Evolutionary conservation across 441 rosid species (phyloP).

Genomic region (Populus hybrid): DNA sequence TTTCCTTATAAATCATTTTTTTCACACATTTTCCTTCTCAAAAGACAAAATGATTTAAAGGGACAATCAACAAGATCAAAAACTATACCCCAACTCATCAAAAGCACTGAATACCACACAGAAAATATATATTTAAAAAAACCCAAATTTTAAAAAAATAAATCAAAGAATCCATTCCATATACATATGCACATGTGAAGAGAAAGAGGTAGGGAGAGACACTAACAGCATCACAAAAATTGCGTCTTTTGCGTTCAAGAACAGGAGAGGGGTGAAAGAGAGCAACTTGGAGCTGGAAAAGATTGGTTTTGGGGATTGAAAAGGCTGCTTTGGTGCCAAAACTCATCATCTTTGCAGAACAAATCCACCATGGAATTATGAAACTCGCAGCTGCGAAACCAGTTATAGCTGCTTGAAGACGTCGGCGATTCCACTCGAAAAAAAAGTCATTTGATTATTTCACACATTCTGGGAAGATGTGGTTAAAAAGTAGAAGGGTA

Average conservation of each 20-base stretch:
- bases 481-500: not conserved
- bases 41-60: not conserved
- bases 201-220: slow-evolving; percentile 2
- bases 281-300: slow-evolving; percentile 35
- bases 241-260: slow-evolving; percentile 69
- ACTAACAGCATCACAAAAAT: slow-evolving; percentile 55
- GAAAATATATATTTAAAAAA: not conserved
- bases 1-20: not conserved
- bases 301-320: slow-evolving; percentile 31
- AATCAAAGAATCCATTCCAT: not conserved
- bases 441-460: not conserved
- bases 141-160: not conserved
- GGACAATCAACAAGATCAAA: not conserved
- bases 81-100: not conserved
- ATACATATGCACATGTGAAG: not conserved
- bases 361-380: not conserved
- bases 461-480: not conserved
- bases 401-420: not conserved
- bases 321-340: slow-evolving; percentile 41
- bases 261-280: slow-evolving; percentile 74
- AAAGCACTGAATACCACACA: not conserved
- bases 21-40: not conserved
- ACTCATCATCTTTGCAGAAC: slow-evolving; percentile 39
- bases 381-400: not conserved
- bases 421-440: not conserved